phyloP scores from a whole-genome alignment of 1,284 basidiomycete genomes.

The Cryptococcus sp. region DNA sequence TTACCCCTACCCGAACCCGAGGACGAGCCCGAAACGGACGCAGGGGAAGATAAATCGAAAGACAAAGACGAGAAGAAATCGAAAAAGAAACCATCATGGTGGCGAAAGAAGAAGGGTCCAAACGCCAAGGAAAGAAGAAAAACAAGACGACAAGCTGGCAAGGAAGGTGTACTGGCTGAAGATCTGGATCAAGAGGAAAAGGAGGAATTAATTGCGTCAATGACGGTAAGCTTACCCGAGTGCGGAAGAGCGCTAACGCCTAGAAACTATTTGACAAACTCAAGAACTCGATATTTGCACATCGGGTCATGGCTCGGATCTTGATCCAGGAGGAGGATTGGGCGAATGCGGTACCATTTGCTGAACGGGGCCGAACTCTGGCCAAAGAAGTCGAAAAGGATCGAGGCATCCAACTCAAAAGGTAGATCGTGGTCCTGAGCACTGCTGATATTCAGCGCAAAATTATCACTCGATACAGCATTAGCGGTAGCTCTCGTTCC shows the following conservation, averaged over 20 bases:
- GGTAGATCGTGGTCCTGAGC: not conserved
- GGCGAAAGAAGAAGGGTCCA: slow-evolving; percentile 17
- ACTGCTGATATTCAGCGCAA: slow-evolving; percentile 22
- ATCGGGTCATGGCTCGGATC: slow-evolving; percentile 66
- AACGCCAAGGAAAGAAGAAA: slow-evolving; percentile 37
- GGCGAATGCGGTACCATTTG: slow-evolving; percentile 64
- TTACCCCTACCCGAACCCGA: slow-evolving; percentile 53
- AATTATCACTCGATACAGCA: slow-evolving; percentile 36
- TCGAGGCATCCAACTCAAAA: slow-evolving; percentile 50
- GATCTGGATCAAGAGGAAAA: slow-evolving; percentile 39
- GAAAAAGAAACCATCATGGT: slow-evolving; percentile 17
- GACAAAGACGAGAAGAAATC: slow-evolving; percentile 14
- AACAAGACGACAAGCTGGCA: slow-evolving; percentile 24
- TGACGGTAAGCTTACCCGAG: slow-evolving; percentile 22
- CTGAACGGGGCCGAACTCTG: slow-evolving; percentile 65
- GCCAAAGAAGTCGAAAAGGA: slow-evolving; percentile 58
- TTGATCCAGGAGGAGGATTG: slow-evolving; percentile 74
- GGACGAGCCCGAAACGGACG: slow-evolving; percentile 38
- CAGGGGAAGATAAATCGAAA: slow-evolving; percentile 28
- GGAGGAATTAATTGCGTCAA: slow-evolving; percentile 39
- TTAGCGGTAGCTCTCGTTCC: slow-evolving; percentile 65
- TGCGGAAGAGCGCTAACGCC: not conserved
- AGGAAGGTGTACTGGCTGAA: slow-evolving; percentile 35
- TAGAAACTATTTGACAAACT: slow-evolving; percentile 42
- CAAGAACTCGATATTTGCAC: slow-evolving; percentile 64